Base-by-base conservation (phyloP, 164 flowering plant genomes). In the Platanus orientalis region DNA sequence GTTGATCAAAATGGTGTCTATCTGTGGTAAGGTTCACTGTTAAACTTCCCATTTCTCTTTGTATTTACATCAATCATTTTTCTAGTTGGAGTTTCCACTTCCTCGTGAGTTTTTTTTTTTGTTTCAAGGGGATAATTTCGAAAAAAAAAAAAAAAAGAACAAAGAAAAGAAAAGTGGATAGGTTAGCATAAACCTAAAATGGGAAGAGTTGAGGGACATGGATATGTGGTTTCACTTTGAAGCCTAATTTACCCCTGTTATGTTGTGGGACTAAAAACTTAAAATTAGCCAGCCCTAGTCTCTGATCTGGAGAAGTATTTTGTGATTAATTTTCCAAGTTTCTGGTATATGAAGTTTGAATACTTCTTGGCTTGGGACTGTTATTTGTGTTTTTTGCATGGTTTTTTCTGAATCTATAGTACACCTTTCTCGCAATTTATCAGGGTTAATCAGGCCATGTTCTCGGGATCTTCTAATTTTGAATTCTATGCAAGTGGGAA, bases 1-100 rank as follows among this genome's bases (percentile, higher is more conserved):
- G 96, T 87, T 68, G 98, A 84, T 77, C 94, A 88, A 74, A 90
- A 87, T 79, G 99, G 99, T 19, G 87, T 92, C 58, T 95, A 86
- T 60, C 67, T 92, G 56, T 95, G 99, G 97, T 91, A 74, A 77
- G 84, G 62, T 56, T 6, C 24, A n/a, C 34, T 24, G 24, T 32
- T 57, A 20, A 21, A 25, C 4, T 40, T 28, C 17, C 16, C 9
- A 0, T 21, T 57, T 6, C 17, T 24, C n/a, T 32, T 25, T 40
- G 34, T 28, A 7, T 58, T 21, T 34, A 20, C 40, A 20, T 45
- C 4, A 24, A 4, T 55, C 17, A 17, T 55, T 23, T 28, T 50
- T 12, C 61, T 21, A 24, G 25, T 25, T 52, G 23, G 23, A 21
- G 0, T 63, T 51, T 29, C 11, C 24, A 23, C 61, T 25, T n/a